Evolutionary conservation across 148 eudicot genomes (phyloP), one percentile per base, ranked within the genome.

Genomic region (Amaranthus cruentus): DNA sequence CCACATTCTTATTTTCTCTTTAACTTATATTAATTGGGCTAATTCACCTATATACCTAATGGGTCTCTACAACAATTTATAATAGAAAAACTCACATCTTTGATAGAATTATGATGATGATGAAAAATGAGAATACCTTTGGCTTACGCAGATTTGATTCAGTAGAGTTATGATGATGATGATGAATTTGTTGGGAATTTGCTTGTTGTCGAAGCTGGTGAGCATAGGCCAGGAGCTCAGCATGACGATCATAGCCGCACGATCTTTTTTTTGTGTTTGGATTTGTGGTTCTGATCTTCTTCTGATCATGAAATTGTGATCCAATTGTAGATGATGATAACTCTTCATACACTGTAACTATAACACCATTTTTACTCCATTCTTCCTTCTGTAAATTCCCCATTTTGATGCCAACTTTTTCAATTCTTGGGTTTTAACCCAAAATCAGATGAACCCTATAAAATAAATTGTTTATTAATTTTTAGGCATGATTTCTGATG

Each of bases 211-310:
- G 77, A 38, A 88, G 80, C 28, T 79, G 81, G 62, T 73, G 83
- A 78, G 87, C 84, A 50, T 82, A 83, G 76, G 86, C 91, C 38
- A 88, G 78, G 66, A 88, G 85, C 70, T 82, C 87, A 7, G 87
- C 84, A 46, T 86, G 84, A 1, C 88, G 91, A 70, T 88, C 86
- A 57, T 82, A 84, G 3, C 87, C 85, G 28, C 18, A 21, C 5
- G 79, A 46, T 72, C 47, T 47, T 60, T 55, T 66, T 2, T 57
- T 73, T 50, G 62, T 15, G 10, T 61, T 66, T 11, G 66, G 2
- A 57, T 21, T 50, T 14, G 18, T 61, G 13, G 47, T 13, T 49
- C 70, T 81, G 12, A 75, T 72, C 73, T 67, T 71, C 53, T 28
- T 28, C 38, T 28, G 38, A 28, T 28, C 38, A 28, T 44, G 58